Evolutionary conservation across 1,284 basidiomycete species (phyloP), one percentile per base, ranked within the genome.

Genomic region (Sutorius eximius): DNA sequence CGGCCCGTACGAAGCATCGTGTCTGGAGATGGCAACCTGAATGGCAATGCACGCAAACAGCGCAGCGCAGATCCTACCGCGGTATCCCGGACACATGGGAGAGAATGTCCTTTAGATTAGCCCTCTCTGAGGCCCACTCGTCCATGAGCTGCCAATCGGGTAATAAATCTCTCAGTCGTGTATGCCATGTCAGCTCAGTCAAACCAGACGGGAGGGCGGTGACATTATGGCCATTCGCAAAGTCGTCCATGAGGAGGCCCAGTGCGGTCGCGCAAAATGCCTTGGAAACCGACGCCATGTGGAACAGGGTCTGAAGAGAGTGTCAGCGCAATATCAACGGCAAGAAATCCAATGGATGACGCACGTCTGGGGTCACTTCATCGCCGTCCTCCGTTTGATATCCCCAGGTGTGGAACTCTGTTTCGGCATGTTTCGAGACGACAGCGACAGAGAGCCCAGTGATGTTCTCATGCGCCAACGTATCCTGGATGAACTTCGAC

Each of bases 211-310:
- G 74, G 15, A 80, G 63, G 6, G 63, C 53, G 0, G 75, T 74
- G 5, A 66, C 58, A 52, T 79, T 75, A 20, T 57, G 60, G 5
- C 73, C 68, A 5, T 63, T 57, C 3, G 64, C 65, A 56, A 70
- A 75, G 56, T 77, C 71, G 32, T 75, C 70, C 24, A 76, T 73
- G 13, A 78, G 66, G 10, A 78, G 67, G 0, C 77, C 76, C 3
- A 79, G 50, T 2, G 73, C 62, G 0, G 65, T 66, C 2, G 70
- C 65, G n/a, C 76, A 64, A 61, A 78, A 78, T 1, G 72, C 71
- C 53, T 78, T 75, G 20, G 72, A 75, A 38, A 68, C 66, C 0
- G 71, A 73, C 0, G 61, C 75, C 29, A 77, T 63, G 36, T 62
- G 58, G 57, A 77, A 75, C 15, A 75, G 49, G 0, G 75, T 78